phyloP scores from a whole-genome alignment of 2,329 filamentous ascomycete genomes.

The Xylariaceae sp. region DNA sequence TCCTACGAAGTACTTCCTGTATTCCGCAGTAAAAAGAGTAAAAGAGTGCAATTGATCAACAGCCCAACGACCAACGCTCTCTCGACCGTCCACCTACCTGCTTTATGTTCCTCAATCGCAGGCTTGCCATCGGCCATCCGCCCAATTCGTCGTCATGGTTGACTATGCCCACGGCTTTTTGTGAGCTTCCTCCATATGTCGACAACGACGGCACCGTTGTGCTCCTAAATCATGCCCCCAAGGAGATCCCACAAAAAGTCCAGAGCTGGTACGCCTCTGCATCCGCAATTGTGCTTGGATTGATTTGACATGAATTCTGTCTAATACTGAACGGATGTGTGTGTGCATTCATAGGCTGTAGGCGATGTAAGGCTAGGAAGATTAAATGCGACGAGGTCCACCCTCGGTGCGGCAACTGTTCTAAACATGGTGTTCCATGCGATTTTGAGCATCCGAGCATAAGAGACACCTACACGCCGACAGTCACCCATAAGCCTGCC shows the following conservation, averaged over 20 bases:
- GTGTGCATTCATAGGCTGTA: slow-evolving; percentile 42
- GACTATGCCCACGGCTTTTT: not conserved
- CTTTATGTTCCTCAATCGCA: no score
- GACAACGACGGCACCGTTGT: slow-evolving; percentile 2
- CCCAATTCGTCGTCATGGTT: slow-evolving; percentile 12
- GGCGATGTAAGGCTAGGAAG: slow-evolving; percentile 62
- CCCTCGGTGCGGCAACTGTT: slow-evolving; percentile 61
- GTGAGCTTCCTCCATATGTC: slow-evolving; percentile 4
- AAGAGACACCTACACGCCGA: slow-evolving; percentile 41
- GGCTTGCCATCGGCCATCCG: no score
- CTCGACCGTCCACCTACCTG: no score
- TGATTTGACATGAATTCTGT: not conserved
- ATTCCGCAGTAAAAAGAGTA: no score
- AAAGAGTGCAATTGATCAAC: no score
- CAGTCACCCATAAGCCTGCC: slow-evolving; percentile 14
- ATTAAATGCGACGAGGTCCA: slow-evolving; percentile 70
- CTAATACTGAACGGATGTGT: slow-evolving; percentile 3
- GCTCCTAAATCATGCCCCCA: slow-evolving; percentile 50
- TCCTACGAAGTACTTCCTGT: no score
- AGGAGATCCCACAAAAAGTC: slow-evolving; percentile 67
- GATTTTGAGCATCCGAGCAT: slow-evolving; percentile 57
- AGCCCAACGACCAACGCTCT: no score
- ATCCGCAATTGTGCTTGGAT: not conserved
- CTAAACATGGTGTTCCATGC: slow-evolving; percentile 62
- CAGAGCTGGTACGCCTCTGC: slow-evolving; percentile 43